Evolutionary conservation across 2,329 filamentous ascomycete species (phyloP).

Genomic region (Huntiella savannae): DNA sequence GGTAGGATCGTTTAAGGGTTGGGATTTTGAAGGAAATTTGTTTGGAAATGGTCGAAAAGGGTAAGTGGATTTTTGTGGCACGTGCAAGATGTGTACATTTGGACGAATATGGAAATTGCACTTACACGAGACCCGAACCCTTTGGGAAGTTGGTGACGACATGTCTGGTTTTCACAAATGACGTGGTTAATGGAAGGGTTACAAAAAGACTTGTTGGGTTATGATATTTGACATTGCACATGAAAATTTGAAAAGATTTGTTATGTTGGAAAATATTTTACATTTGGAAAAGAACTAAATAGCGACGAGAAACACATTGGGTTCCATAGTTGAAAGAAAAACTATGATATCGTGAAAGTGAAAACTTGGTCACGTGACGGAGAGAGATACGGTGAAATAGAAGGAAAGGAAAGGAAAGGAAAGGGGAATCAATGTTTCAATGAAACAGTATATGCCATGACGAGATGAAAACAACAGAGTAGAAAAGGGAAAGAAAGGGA

Average conservation of each 20-base stretch:
- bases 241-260: too few relatives aligned
- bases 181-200: background rate
- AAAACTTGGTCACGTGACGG: too few relatives aligned
- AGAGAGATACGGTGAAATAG: background rate
- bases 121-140: slow-evolving; percentile 11
- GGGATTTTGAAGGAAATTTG: too few relatives aligned
- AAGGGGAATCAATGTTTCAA: background rate
- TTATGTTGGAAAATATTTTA: too few relatives aligned
- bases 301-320: background rate
- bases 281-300: too few relatives aligned
- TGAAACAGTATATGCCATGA: background rate
- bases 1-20: too few relatives aligned
- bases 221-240: too few relatives aligned
- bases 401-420: background rate
- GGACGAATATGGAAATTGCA: background rate
- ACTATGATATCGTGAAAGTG: too few relatives aligned
- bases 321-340: background rate
- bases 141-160: slow-evolving; percentile 4
- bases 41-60: too few relatives aligned
- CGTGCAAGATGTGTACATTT: too few relatives aligned
- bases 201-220: too few relatives aligned
- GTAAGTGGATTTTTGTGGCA: too few relatives aligned
- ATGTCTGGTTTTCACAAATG: background rate
- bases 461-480: background rate
- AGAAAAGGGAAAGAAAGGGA: background rate